Evolutionary conservation across 2,329 filamentous ascomycete species (phyloP).

Genomic region (Lecanoromycetidae sp.): DNA sequence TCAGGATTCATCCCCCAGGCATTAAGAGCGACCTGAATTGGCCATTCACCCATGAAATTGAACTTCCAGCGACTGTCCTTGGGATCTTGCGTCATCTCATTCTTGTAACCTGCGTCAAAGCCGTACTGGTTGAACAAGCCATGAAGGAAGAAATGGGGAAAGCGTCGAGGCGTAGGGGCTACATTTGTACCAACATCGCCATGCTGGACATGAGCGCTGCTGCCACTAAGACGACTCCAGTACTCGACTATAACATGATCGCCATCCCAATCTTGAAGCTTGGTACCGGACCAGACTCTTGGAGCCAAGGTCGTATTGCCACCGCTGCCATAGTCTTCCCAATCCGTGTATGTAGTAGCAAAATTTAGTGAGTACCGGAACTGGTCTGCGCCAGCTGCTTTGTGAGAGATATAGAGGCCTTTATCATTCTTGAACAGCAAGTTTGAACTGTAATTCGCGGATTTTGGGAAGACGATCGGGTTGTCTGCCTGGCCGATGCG

Average conservation of each 20-base stretch:
- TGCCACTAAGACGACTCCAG: constrained; percentile 47
- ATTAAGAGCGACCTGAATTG: constrained; percentile 48
- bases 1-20: constrained; percentile 56
- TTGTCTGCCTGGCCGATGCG: constrained; percentile 47
- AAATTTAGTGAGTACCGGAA: constrained; percentile 53
- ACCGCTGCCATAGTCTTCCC: constrained; percentile 42
- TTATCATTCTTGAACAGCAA: constrained; percentile 37
- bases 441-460: constrained; percentile 46
- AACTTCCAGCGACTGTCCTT: constrained; percentile 42
- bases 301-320: constrained; percentile 35
- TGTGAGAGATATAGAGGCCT: constrained; percentile 40
- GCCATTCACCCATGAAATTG: constrained; percentile 53
- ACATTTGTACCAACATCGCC: constrained; percentile 42
- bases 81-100: constrained; percentile 36
- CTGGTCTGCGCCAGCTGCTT: constrained; percentile 48
- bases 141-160: constrained; percentile 51
- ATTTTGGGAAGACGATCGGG: constrained; percentile 42
- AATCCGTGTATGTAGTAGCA: constrained; percentile 47
- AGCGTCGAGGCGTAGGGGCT: constrained; percentile 36
- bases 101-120: constrained; percentile 47
- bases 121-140: constrained; percentile 53
- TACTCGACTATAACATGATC: constrained; percentile 54
- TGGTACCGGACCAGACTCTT: constrained; percentile 44
- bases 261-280: constrained; percentile 46
- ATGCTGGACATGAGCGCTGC: constrained; percentile 49